Percentiles rank a stretch among this genome's conserved stretches.
Conservation (phyloP, 2,329 filamentous ascomycete species). For the Oidium heveae region DNA sequence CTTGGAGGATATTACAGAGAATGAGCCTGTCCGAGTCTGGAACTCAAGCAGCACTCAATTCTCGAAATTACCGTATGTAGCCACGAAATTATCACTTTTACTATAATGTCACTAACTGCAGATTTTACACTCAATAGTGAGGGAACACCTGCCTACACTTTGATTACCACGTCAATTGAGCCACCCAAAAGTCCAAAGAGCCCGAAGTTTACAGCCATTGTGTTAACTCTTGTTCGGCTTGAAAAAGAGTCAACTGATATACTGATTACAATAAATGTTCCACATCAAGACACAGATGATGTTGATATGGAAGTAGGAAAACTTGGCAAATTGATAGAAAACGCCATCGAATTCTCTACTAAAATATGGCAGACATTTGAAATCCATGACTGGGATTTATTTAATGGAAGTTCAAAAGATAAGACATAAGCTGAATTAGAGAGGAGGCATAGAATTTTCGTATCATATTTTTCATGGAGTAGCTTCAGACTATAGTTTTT, state of each 20-base stretch:
- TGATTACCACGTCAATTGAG: conserved; percentile 40
- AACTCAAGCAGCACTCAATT: conserved; percentile 36
- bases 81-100: background rate
- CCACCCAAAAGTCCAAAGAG: conserved; percentile 13
- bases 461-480: too few relatives aligned
- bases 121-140: conserved; percentile 13
- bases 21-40: conserved; percentile 39
- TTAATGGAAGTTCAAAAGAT: conserved; percentile 11
- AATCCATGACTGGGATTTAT: conserved; percentile 60
- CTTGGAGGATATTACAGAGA: conserved; percentile 39
- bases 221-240: conserved; percentile 54
- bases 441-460: too few relatives aligned
- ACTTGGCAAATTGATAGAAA: conserved; percentile 40
- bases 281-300: conserved; percentile 47
- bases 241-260: conserved; percentile 56
- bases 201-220: conserved; percentile 41
- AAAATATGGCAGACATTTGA: conserved; percentile 48
- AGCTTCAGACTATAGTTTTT: too few relatives aligned
- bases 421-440: too few relatives aligned
- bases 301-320: conserved; percentile 41
- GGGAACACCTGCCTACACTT: conserved; percentile 35
- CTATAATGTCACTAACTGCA: background rate
- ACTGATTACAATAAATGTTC: conserved; percentile 68
- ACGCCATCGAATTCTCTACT: conserved; percentile 40
- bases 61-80: conserved; percentile 20